Percentiles rank a stretch among this genome's conserved stretches.
These are phyloP conservation scores for Diutina neorugosa DNA, from an alignment of 1,139 yeast species.

Conservation along the genomic window DNA sequence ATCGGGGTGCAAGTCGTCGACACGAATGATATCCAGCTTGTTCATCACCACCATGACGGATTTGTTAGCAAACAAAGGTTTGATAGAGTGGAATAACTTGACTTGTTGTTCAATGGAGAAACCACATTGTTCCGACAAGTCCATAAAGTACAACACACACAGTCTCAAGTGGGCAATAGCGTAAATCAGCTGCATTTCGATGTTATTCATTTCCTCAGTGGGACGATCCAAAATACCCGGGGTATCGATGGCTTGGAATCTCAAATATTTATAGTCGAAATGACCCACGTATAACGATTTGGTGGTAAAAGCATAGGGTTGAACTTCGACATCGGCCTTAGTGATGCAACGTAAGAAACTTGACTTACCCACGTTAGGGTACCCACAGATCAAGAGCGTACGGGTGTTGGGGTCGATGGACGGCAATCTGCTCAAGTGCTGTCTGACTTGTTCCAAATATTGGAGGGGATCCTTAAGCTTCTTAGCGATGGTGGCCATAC, in stretches of 20 bases:
- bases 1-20: constrained; percentile 72
- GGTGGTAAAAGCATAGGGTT: constrained; percentile 97
- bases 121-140: constrained; percentile 97
- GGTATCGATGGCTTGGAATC: constrained; percentile 98
- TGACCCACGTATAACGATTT: constrained; percentile 93
- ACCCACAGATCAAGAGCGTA: constrained; percentile 93
- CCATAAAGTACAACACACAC: constrained; percentile 95
- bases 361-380: constrained; percentile 98
- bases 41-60: constrained; percentile 92
- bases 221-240: constrained; percentile 99
- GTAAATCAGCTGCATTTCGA: constrained; percentile 97
- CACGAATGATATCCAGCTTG: constrained; percentile 80
- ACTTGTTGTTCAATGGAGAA: constrained; percentile 96
- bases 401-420: constrained; percentile 97
- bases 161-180: constrained; percentile 98
- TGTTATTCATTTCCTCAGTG: constrained; percentile 98
- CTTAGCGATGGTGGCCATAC: constrained; percentile 97
- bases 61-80: constrained; percentile 94
- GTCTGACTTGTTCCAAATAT: constrained; percentile 96
- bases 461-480: constrained; percentile 87
- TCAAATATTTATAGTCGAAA: constrained; percentile 90
- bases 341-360: constrained; percentile 88
- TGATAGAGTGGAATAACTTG: constrained; percentile 89
- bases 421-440: constrained; percentile 96
- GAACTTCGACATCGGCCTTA: constrained; percentile 97